Conservation (phyloP, 2,329 filamentous ascomycete species). For the Capronia epimyces region DNA sequence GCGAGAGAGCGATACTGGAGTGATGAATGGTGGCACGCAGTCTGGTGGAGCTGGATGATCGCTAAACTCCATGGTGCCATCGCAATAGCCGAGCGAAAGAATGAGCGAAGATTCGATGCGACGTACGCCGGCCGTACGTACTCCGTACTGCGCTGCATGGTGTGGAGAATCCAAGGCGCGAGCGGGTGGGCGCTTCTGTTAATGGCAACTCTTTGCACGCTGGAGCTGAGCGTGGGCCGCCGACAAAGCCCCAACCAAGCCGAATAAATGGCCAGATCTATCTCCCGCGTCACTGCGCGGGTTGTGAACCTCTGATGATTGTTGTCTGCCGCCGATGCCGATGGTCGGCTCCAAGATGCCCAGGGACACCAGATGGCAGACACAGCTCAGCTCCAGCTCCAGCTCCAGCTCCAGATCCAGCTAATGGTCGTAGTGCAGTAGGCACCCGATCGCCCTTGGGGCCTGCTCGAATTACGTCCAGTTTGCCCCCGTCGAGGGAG, state of each 20-base stretch:
- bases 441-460: neutral
- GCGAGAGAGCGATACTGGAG: neutral
- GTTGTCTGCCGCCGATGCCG: neutral
- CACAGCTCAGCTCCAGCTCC: no score
- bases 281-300: neutral
- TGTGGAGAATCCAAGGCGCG: slow-evolving; percentile 11
- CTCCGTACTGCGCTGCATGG: neutral
- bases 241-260: neutral
- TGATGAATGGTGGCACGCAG: neutral
- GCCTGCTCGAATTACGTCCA: neutral
- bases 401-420: no score
- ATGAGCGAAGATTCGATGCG: slow-evolving; percentile 15
- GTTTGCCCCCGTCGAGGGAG: neutral
- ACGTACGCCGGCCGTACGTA: no score
- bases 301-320: neutral
- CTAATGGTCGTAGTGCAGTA: no score
- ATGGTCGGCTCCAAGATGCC: no score
- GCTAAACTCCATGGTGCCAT: slow-evolving; percentile 17
- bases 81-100: slow-evolving; percentile 16
- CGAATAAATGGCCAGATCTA: neutral
- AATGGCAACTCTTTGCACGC: slow-evolving; percentile 14
- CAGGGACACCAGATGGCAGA: no score
- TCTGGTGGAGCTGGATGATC: slow-evolving; percentile 13
- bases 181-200: slow-evolving; percentile 14
- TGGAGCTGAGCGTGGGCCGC: slow-evolving; percentile 6